A percentile compares a stretch with the other conserved stretches of the same genome.
These are phyloP conservation scores for Malassezia vespertilionis DNA, from an alignment of 1,284 basidiomycete species.

Conservation along the genomic window DNA sequence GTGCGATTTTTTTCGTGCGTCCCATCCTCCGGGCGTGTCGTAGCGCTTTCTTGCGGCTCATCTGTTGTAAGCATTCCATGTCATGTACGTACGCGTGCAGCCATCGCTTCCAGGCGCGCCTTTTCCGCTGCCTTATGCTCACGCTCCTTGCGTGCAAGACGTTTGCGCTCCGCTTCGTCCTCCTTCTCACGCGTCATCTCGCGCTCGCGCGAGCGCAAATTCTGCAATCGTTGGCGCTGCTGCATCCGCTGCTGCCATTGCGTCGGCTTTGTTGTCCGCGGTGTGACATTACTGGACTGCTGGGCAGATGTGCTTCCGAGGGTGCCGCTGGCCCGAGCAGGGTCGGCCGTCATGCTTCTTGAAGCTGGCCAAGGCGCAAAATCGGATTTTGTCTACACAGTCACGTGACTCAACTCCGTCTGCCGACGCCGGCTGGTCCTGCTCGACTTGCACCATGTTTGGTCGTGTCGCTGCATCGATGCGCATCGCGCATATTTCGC, in stretches of 20 bases:
- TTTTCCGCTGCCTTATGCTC: slow-evolving; percentile 16
- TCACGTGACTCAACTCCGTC: too few relatives aligned
- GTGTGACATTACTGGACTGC: background rate
- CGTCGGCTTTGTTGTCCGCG: background rate
- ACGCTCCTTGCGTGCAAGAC: slow-evolving; percentile 11
- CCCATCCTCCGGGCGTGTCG: slow-evolving; percentile 18
- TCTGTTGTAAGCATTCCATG: background rate
- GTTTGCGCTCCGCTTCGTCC: slow-evolving; percentile 8
- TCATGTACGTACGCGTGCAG: slow-evolving; percentile 6
- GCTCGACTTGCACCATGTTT: too few relatives aligned
- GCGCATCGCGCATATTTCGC: too few relatives aligned
- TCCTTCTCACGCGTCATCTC: slow-evolving; percentile 14
- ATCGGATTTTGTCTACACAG: too few relatives aligned
- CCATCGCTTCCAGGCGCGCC: slow-evolving; percentile 12
- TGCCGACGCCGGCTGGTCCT: too few relatives aligned
- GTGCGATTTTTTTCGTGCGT: slow-evolving; percentile 16
- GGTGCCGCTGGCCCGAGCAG: too few relatives aligned
- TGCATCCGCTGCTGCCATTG: slow-evolving; percentile 8
- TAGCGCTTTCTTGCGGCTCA: slow-evolving; percentile 15
- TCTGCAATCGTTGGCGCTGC: slow-evolving; percentile 8
- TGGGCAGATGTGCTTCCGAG: background rate
- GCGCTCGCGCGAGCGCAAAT: slow-evolving; percentile 12
- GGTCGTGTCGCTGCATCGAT: too few relatives aligned
- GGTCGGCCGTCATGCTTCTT: too few relatives aligned
- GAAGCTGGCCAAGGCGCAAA: too few relatives aligned